Evolutionary conservation across 163 green algal species (phyloP), one percentile per base, ranked within the genome.

Genomic region (Chlamydomonas reinhardtii): DNA sequence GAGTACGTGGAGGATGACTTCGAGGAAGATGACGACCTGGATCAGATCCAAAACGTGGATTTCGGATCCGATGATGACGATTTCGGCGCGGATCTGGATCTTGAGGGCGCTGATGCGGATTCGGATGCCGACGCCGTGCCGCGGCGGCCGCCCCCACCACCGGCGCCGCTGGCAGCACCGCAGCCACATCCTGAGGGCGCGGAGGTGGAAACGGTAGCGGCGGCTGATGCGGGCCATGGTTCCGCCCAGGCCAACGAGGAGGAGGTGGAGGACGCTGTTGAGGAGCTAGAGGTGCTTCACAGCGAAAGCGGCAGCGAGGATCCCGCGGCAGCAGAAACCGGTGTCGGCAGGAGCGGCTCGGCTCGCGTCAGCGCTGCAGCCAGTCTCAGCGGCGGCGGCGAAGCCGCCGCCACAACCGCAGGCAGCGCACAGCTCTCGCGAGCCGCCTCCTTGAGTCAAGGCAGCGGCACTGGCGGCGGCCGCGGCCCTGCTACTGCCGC

Each of bases 21-120:
- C 61, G 79, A 76, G 32, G 48, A 86, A 27, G 68, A 78, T 11
- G 79, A 80, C 15, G n/a, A 59, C 35, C 17, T 48, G 64, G 79
- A 76, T 20, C 65, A 70, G 64, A 75, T 84, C 48, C 77, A 76
- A 25, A 56, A 25, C 11, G 77, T 84, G 19, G 24, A 76, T 15
- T 76, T 76, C 19, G 66, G 68, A 20, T 84, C 66, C 2, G 62
- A 54, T 31, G 76, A 74, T 48, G 78, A 37, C 17, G 66, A 68
- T 0, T 15, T 37, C 6, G 72, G 8, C 25, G 66, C n/a, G 9
- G n/a, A 56, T 56, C 9, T 56, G 48, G 48, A 56, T 19, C 48
- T 56, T 2, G 48, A 56, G 48, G 48, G 66, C n/a, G 66, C 17
- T 48, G 66, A 37, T 11, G 66, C 19, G 25, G 32, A 48, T 17